A percentile compares a stretch with the other conserved stretches of the same genome.
These are phyloP conservation scores for Dipteronia dyeriana DNA, from an alignment of 345 rosid genomes.

Conservation along the genomic window DNA sequence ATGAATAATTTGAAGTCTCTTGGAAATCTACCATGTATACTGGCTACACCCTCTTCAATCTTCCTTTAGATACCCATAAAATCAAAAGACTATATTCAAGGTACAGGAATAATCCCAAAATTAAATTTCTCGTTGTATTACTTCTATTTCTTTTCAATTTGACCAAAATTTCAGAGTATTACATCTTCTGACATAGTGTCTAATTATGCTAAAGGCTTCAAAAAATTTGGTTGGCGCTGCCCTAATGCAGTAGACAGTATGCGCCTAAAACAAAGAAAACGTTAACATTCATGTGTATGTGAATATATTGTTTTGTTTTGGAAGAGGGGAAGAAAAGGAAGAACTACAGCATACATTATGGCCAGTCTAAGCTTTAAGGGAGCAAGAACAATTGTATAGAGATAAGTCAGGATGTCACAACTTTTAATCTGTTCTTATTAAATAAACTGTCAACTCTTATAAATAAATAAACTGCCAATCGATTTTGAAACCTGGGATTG, in stretches of 20 bases:
- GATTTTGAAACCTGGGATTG: background rate
- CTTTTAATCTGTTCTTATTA: background rate
- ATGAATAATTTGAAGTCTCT: background rate
- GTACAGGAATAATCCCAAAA: background rate
- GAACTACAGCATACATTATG: background rate
- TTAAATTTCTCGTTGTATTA: background rate
- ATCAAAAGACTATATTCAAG: background rate
- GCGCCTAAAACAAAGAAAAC: background rate
- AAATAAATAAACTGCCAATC: background rate
- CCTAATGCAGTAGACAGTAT: background rate
- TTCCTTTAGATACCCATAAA: background rate
- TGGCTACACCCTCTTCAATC: background rate
- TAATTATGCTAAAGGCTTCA: background rate
- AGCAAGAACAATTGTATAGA: background rate
- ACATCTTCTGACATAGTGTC: background rate
- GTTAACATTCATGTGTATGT: background rate
- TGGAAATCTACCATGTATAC: background rate
- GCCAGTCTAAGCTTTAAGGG: background rate
- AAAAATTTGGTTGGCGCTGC: background rate
- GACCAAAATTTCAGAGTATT: background rate
- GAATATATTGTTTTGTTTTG: background rate
- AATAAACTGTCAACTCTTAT: background rate
- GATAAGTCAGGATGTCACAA: background rate
- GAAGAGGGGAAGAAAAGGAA: background rate
- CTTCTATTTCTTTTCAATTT: background rate